Conservation (phyloP, 164 flowering plant genomes). For the Dillenia suffruticosa region DNA sequence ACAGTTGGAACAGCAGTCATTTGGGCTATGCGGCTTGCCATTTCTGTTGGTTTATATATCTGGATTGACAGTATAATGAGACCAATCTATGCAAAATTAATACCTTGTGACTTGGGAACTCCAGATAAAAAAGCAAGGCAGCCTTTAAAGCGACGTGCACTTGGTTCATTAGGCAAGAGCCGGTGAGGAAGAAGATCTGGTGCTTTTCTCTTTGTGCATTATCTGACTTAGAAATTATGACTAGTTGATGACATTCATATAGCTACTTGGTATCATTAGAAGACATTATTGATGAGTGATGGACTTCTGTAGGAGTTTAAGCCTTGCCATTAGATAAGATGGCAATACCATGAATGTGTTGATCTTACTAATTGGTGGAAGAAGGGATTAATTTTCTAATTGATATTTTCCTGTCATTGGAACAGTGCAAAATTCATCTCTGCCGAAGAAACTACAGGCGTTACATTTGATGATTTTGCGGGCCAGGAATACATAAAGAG, state of each 20-base stretch:
- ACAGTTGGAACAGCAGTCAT: slow-evolving; percentile 79
- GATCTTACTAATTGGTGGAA: too few species aligned
- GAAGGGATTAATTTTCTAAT: too few species aligned
- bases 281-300: too few species aligned
- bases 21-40: slow-evolving; percentile 94
- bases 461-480: slow-evolving; percentile 95
- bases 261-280: too few species aligned
- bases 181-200: slow-evolving; percentile 44
- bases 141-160: slow-evolving; percentile 55
- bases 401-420: too few species aligned
- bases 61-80: slow-evolving; percentile 75
- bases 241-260: too few species aligned
- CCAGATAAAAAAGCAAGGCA: slow-evolving; percentile 42
- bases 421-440: slow-evolving; percentile 93
- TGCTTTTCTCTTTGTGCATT: neutral
- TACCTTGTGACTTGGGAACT: slow-evolving; percentile 82
- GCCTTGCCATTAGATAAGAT: too few species aligned
- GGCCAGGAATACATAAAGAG: slow-evolving; percentile 96
- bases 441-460: slow-evolving; percentile 92
- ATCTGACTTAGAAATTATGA: too few species aligned
- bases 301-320: too few species aligned
- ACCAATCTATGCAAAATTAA: slow-evolving; percentile 88
- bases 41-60: slow-evolving; percentile 61
- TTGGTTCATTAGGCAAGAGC: slow-evolving; percentile 94
- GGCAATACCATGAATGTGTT: too few species aligned